A percentile compares a stretch with the other conserved stretches of the same genome.
These are phyloP conservation scores for Prunus mume DNA, from an alignment of 306 rosid species.

Conservation along the genomic window DNA sequence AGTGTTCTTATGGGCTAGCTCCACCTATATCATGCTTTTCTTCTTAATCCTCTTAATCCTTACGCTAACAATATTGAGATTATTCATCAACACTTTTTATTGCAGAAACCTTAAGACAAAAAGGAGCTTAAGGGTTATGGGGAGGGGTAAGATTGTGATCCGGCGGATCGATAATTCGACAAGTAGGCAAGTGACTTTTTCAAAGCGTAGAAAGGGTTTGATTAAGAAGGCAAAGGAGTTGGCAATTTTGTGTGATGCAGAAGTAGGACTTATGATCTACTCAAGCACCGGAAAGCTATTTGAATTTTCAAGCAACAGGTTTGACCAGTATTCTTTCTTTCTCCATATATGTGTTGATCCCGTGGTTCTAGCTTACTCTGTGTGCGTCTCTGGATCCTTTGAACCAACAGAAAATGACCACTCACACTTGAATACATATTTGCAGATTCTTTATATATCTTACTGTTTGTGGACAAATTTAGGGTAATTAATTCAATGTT, in stretches of 20 bases:
- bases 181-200: constrained; percentile 87
- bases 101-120: constrained; percentile 42
- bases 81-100: neutral
- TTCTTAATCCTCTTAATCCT: constrained; percentile 15
- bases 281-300: constrained; percentile 76
- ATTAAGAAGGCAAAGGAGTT: constrained; percentile 84
- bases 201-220: constrained; percentile 88
- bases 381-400: neutral
- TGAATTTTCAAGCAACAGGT: constrained; percentile 82
- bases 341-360: neutral
- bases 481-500: neutral
- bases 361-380: neutral
- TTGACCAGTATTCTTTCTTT: neutral
- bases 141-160: constrained; percentile 90
- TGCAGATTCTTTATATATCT: neutral
- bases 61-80: constrained; percentile 2
- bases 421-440: no score
- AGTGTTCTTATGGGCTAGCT: neutral
- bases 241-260: constrained; percentile 81
- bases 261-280: constrained; percentile 73
- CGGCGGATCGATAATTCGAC: constrained; percentile 73
- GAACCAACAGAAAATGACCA: no score
- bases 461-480: neutral
- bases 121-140: constrained; percentile 35
- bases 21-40: neutral